Evolutionary conservation across 2,329 filamentous ascomycete genomes (phyloP), one percentile per base, ranked within the genome.

Genomic region (Aspergillus viridinutans): DNA sequence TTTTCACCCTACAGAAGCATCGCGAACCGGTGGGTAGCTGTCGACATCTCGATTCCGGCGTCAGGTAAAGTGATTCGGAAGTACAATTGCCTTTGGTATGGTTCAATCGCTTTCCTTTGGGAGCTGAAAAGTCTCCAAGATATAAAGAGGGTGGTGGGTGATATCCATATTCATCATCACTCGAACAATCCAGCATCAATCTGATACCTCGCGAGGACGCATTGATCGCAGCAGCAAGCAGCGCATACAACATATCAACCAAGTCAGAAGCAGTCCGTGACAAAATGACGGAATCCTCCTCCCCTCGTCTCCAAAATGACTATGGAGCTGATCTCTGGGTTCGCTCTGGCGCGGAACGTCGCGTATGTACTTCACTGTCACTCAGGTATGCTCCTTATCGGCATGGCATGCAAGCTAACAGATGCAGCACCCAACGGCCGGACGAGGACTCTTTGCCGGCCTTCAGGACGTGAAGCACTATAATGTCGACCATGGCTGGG

Each of bases 391-490:
- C 35, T 12, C 21, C 3, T 25, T 17, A 40, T 17, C 28, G 5
- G 43, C 56, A 32, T 55, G 54, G 56, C 58, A 50, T 9, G 38
- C n/a, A 14, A 6, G 23, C n/a, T n/a, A 45, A n/a, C 25, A 14
- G 23, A 1, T 21, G 38, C 49, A 74, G 67, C 70, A 67, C 45
- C 53, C 69, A 43, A 74, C 72, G 6, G 64, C 65, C 4, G 72
- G 72, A 49, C 67, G 72, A 17, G 72, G 72, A 29, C 68, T 75
- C 49, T 75, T 75, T 54, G 72, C 72, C 35, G 72, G 72, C 4
- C 64, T 75, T 2, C 72, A 75, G 54, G 72, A 75, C 38, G 62
- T 64, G 12, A 75, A 75, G 57, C 65, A 68, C 57, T 75, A 75
- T 53, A 74, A 73, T 10, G 72, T 75, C 21, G 72, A 74, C 2